A percentile compares a stretch with the other conserved stretches of the same genome.
phyloP scores from a whole-genome alignment of 202 grass and related monocot genomes.

The Bolboschoenoplectus hybrid region DNA sequence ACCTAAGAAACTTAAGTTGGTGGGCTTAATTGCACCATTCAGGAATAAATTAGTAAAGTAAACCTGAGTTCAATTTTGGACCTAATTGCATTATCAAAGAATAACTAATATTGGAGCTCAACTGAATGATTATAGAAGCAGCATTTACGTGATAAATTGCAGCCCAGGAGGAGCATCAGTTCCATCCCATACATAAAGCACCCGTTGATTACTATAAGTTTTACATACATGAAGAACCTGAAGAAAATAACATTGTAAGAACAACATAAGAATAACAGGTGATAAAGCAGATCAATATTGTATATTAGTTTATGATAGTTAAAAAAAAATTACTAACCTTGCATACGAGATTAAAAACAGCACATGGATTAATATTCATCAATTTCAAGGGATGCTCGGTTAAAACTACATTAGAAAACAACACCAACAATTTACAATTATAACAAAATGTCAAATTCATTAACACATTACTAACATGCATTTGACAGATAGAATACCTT shows the following conservation, averaged over 20 bases:
- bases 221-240: slow-evolving; percentile 89
- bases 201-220: slow-evolving; percentile 49
- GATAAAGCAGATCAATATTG: background rate
- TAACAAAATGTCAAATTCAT: slow-evolving; percentile 17
- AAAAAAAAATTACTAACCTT: slow-evolving; percentile 48
- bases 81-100: background rate
- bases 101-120: background rate
- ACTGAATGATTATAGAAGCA: background rate
- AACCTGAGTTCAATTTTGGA: background rate
- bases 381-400: slow-evolving; percentile 59
- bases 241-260: slow-evolving; percentile 37
- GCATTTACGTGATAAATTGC: slow-evolving; percentile 24
- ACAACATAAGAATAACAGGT: background rate
- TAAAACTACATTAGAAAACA: slow-evolving; percentile 51
- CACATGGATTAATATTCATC: slow-evolving; percentile 47
- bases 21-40: too few relatives aligned
- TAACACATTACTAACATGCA: background rate
- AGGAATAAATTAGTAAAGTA: background rate
- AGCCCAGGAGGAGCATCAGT: slow-evolving; percentile 64
- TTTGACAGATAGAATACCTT: slow-evolving; percentile 12
- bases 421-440: slow-evolving; percentile 32
- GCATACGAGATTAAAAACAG: slow-evolving; percentile 79
- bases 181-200: slow-evolving; percentile 94
- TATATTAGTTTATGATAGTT: background rate
- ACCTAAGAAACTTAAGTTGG: background rate